phyloP scores from a whole-genome alignment of 805 yeast genomes.

The Candida ovalis region DNA sequence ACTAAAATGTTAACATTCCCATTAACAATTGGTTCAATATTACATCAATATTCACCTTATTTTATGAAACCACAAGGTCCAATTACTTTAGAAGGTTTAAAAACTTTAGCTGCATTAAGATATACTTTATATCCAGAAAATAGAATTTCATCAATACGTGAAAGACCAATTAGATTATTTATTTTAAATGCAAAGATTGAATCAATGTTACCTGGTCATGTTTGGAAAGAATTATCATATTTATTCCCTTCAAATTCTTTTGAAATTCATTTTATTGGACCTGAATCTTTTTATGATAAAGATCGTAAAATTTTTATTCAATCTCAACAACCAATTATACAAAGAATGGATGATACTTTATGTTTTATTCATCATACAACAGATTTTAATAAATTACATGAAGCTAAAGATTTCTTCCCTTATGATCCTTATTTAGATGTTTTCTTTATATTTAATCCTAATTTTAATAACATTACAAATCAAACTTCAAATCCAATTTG shows the following conservation, averaged over 20 bases:
- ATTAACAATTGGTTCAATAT: slow-evolving; percentile 74
- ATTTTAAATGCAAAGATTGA: slow-evolving; percentile 91
- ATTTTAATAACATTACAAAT: slow-evolving; percentile 73
- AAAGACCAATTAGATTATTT: slow-evolving; percentile 86
- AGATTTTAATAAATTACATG: slow-evolving; percentile 87
- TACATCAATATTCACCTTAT: slow-evolving; percentile 87
- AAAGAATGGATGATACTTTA: slow-evolving; percentile 70
- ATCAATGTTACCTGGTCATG: slow-evolving; percentile 88
- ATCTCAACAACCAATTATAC: slow-evolving; percentile 61
- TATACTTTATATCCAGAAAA: slow-evolving; percentile 81
- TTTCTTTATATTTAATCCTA: slow-evolving; percentile 95
- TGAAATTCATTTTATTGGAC: slow-evolving; percentile 91
- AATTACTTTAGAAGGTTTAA: slow-evolving; percentile 85
- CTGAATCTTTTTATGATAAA: slow-evolving; percentile 80
- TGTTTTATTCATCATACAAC: slow-evolving; percentile 81
- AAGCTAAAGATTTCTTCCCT: slow-evolving; percentile 93
- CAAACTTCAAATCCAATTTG: slow-evolving; percentile 58
- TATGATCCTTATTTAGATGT: slow-evolving; percentile 95
- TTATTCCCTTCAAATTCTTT: slow-evolving; percentile 79
- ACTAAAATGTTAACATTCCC: slow-evolving; percentile 95
- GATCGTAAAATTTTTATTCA: slow-evolving; percentile 58
- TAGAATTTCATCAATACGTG: slow-evolving; percentile 59
- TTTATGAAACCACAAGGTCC: slow-evolving; percentile 80
- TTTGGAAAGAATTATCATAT: slow-evolving; percentile 90
- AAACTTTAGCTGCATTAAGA: slow-evolving; percentile 87